Evolutionary conservation across 306 rosid genomes (phyloP).

Genomic region (Corylus avellana): DNA sequence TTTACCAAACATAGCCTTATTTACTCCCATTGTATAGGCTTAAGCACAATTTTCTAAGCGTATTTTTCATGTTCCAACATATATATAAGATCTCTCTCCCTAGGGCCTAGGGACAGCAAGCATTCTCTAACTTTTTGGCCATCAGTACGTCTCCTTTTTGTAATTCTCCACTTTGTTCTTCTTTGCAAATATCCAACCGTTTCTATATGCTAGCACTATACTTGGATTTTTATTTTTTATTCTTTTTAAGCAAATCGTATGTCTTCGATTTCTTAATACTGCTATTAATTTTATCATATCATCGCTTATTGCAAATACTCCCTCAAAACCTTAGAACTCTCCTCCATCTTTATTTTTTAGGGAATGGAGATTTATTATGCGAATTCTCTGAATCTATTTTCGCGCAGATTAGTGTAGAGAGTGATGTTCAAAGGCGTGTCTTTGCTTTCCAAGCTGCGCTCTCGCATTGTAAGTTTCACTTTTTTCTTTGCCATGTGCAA

Average conservation of each 20-base stretch:
- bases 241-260: neutral
- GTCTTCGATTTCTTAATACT: neutral
- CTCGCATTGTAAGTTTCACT: constrained; percentile 62
- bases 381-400: neutral
- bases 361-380: neutral
- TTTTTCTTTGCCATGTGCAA: neutral
- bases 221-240: neutral
- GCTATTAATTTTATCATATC: neutral
- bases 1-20: too few species aligned
- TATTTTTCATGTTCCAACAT: too few species aligned
- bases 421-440: constrained; percentile 66
- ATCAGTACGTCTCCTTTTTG: neutral
- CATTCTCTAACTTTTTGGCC: too few species aligned
- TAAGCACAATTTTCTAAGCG: too few species aligned
- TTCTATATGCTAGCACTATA: neutral
- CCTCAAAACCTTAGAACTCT: too few species aligned
- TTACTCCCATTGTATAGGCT: too few species aligned
- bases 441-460: constrained; percentile 78
- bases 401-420: constrained; percentile 20
- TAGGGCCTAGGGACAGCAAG: too few species aligned
- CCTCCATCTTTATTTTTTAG: neutral
- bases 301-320: neutral
- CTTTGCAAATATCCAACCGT: neutral
- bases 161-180: neutral
- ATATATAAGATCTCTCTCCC: too few species aligned